Base-by-base conservation (phyloP, 768 basidiomycete species). In the Lactarius akahatsu region DNA sequence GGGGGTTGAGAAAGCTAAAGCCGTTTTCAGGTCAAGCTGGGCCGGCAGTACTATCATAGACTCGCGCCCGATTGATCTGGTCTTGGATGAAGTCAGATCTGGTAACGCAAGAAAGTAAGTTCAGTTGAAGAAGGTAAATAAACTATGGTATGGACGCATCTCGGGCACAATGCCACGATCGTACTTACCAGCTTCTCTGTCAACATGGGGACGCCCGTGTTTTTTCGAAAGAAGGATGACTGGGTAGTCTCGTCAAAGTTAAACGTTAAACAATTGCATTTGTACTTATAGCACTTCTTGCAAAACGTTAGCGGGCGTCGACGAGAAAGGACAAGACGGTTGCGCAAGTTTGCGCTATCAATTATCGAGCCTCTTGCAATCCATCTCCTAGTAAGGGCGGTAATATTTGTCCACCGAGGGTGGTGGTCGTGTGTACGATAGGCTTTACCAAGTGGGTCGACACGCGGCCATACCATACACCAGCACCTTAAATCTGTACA, bases 371-470 rank as follows among this genome's bases (percentile, higher is more conserved):
- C 82, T 80, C 69, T 83, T 81, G 74, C 85, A 86, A 30, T 86
- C 85, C 96, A 4, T 92, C 94, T 15, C 96, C 86, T 55, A 98
- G 30, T 30, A 30, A 30, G 4, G 30, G 4, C 30, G 94, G 90
- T 18, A 98, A 82, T 60, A 99, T 83, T 72, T 88, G 83, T 2
- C 96, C 96, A 26, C 84, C 81, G 63, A 95, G 81, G 68, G 98
- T 87, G 68, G 98, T 87, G 20, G 96, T 99, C 71, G 93, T 89
- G 70, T 87, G 83, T 57, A 95, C 93, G 62, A 96, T 88, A 6
- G 88, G 85, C 66, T 90, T 87, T 58, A 95, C 90, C 73, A 96
- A 91, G 74, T 94, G 90, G 9, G 96, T 88, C 32, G 90, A 90
- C 30, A 30, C 30, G 26, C 26, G 30, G 30, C 96, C 96, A 72